Percentiles rank a stretch among this genome's conserved stretches.
Evolutionary conservation across 441 rosid species (phyloP).

Genomic region (Capsella rubella): DNA sequence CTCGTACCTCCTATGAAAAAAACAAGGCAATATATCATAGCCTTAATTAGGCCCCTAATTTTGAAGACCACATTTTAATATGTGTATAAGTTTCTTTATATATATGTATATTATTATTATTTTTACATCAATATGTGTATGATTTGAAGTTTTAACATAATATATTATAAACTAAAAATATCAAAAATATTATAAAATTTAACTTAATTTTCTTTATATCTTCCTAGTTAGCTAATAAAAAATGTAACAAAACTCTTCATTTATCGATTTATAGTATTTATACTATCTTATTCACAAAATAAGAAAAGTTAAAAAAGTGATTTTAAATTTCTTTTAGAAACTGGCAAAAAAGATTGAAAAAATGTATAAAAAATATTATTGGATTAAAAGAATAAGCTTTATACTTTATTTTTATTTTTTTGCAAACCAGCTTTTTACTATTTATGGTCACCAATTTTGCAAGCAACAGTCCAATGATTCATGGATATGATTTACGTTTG

Average conservation of each 20-base stretch:
- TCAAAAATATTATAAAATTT: background rate
- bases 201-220: background rate
- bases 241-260: background rate
- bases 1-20: background rate
- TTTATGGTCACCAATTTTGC: conserved; percentile 16
- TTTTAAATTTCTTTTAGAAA: too few species aligned
- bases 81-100: too few species aligned
- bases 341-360: too few species aligned
- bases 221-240: background rate
- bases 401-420: background rate
- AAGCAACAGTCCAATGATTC: conserved; percentile 34
- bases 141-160: background rate
- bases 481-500: conserved; percentile 6
- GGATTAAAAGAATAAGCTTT: background rate
- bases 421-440: background rate
- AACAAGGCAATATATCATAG: background rate
- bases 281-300: too few species aligned
- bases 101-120: too few species aligned
- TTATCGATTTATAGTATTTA: background rate
- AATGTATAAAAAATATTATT: too few species aligned
- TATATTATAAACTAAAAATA: background rate
- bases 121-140: background rate
- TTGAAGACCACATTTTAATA: background rate
- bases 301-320: background rate
- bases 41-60: background rate